Evolutionary conservation across 345 rosid species (phyloP).

Genomic region (Lumnitzera littorea): DNA sequence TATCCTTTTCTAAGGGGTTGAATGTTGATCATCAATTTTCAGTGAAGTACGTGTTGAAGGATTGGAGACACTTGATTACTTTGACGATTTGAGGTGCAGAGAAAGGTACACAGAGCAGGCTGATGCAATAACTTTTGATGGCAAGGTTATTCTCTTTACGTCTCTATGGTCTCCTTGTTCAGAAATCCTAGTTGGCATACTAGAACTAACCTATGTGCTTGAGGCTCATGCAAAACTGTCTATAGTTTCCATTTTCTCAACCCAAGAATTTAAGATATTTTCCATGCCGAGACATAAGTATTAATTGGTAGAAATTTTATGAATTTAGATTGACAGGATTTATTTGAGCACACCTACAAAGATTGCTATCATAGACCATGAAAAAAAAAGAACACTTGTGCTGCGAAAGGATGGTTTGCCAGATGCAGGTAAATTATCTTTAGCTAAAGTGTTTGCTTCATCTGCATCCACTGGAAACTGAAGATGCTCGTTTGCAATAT

Average conservation of each 20-base stretch:
- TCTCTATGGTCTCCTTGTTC: neutral
- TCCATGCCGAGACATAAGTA: neutral
- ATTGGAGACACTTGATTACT: conserved; percentile 92
- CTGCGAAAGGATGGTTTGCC: conserved; percentile 81
- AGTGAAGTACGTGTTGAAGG: conserved; percentile 99
- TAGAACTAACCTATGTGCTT: neutral
- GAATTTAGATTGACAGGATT: conserved; percentile 57
- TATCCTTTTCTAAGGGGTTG: conserved; percentile 9
- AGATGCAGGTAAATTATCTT: conserved; percentile 52
- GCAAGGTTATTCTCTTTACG: conserved; percentile 46
- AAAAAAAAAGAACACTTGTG: conserved; percentile 87
- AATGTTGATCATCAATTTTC: conserved; percentile 31
- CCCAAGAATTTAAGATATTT: neutral
- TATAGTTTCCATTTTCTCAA: conserved; percentile 1
- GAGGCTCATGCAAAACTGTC: neutral
- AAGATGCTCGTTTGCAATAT: neutral
- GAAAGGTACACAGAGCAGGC: conserved; percentile 94
- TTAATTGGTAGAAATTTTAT: conserved; percentile 1
- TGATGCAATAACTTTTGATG: conserved; percentile 91
- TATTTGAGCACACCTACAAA: conserved; percentile 88
- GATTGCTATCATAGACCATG: conserved; percentile 92
- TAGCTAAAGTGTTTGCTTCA: neutral
- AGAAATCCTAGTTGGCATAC: neutral
- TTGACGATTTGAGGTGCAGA: conserved; percentile 58
- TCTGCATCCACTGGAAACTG: neutral